Conservation (phyloP, 2,329 filamentous ascomycete species). For the Lasiodiplodia sp. region DNA sequence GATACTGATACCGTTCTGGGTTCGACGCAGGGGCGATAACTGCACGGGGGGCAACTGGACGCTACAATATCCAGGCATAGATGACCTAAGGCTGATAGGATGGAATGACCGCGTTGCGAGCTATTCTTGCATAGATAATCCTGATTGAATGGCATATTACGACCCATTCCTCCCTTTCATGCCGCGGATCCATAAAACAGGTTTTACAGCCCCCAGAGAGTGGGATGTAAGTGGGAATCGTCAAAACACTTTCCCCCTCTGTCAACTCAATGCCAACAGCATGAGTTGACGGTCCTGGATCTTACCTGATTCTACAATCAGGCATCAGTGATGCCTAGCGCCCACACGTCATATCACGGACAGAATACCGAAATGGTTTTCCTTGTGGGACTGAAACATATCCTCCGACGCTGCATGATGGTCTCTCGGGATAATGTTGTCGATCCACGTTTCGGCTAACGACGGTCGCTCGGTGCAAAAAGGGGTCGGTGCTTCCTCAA, state of each 20-base stretch:
- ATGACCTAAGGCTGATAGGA: constrained; percentile 1
- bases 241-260: background rate
- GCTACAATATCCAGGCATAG: background rate
- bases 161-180: background rate
- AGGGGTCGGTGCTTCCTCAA: background rate
- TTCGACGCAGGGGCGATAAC: background rate
- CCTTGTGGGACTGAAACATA: background rate
- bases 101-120: constrained; percentile 16
- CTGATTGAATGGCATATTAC: background rate
- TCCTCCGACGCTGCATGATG: background rate
- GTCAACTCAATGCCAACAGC: too few relatives aligned
- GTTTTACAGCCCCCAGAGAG: too few relatives aligned
- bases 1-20: background rate
- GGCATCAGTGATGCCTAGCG: background rate
- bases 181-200: background rate
- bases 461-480: background rate
- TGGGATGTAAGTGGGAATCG: background rate
- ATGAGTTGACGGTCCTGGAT: background rate
- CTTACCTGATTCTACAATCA: background rate
- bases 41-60: background rate
- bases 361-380: background rate
- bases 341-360: background rate
- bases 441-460: background rate
- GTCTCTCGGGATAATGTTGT: background rate
- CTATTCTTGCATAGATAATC: background rate